Conservation (phyloP, 2,329 filamentous ascomycete genomes). For the Fusarium pseudoanthophilum region DNA sequence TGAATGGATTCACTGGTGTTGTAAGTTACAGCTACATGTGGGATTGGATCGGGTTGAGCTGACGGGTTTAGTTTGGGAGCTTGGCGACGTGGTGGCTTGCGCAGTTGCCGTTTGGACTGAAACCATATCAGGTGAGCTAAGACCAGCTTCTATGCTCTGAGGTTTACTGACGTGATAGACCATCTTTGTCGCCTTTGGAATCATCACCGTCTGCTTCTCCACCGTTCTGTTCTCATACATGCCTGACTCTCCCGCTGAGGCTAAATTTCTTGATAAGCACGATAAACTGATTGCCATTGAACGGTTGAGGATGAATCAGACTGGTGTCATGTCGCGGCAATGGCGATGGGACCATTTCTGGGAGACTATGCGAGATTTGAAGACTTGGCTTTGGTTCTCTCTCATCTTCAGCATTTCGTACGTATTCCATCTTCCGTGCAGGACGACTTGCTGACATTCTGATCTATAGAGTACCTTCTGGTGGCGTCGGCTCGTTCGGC, state of each 20-base stretch:
- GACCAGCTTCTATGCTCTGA: accelerated
- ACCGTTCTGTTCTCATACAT: conserved; percentile 65
- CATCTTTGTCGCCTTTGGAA: conserved; percentile 50
- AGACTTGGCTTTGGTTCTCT: conserved; percentile 56
- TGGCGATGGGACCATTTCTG: conserved; percentile 57
- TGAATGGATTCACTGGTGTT: conserved; percentile 33
- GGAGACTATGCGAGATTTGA: conserved; percentile 53
- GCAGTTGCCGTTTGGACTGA: conserved; percentile 21
- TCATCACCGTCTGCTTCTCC: conserved; percentile 58
- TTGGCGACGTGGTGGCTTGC: conserved; percentile 36
- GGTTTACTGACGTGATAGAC: not conserved
- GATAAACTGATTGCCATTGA: conserved; percentile 70
- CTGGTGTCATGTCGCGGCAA: conserved; percentile 51
- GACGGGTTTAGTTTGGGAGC: conserved; percentile 23
- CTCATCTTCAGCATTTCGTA: conserved; percentile 65
- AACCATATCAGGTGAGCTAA: conserved; percentile 19
- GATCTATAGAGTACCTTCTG: conserved; percentile 58
- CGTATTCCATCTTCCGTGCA: not conserved
- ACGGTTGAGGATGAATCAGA: conserved; percentile 63
- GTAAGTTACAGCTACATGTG: not conserved
- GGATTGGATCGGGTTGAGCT: accelerated
- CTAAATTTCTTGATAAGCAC: conserved; percentile 65
- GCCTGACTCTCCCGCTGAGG: conserved; percentile 71
- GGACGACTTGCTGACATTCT: not conserved
- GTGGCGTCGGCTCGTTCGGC: conserved; percentile 69